Evolutionary conservation across 2,329 filamentous ascomycete species (phyloP).

Genomic region (Exophiala spinifera): DNA sequence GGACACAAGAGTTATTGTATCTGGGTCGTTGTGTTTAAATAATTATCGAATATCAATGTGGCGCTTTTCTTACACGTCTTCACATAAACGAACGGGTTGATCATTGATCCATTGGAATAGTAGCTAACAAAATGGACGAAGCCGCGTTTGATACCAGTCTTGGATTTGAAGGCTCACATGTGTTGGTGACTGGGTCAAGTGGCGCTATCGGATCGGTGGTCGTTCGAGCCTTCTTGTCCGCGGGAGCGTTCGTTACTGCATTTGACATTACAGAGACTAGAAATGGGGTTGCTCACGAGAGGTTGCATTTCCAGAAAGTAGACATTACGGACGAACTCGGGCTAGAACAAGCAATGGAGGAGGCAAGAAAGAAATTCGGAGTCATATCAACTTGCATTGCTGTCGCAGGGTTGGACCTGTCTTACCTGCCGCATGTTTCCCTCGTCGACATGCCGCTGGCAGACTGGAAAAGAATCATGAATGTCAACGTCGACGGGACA

Average conservation of each 20-base stretch:
- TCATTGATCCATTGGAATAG: background rate
- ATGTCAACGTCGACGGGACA: slow-evolving; percentile 45
- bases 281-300: slow-evolving; percentile 9
- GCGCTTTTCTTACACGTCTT: too few relatives aligned
- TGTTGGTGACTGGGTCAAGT: slow-evolving; percentile 43
- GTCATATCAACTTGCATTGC: slow-evolving; percentile 40
- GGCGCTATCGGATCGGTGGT: slow-evolving; percentile 42
- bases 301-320: slow-evolving; percentile 30
- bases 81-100: too few relatives aligned
- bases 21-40: too few relatives aligned
- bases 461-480: slow-evolving; percentile 41
- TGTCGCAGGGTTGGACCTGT: slow-evolving; percentile 45
- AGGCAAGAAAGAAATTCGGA: slow-evolving; percentile 36
- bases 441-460: slow-evolving; percentile 42
- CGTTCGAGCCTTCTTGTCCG: slow-evolving; percentile 42
- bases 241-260: slow-evolving; percentile 42
- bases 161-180: slow-evolving; percentile 38
- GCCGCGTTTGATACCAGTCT: slow-evolving; percentile 32
- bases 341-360: slow-evolving; percentile 36
- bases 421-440: slow-evolving; percentile 37
- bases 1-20: too few relatives aligned
- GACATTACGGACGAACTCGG: slow-evolving; percentile 37
- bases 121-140: slow-evolving; percentile 4
- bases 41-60: too few relatives aligned
- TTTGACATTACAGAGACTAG: slow-evolving; percentile 33